phyloP scores from a whole-genome alignment of 2,329 filamentous ascomycete species.

The Sarocladium kiliense region DNA sequence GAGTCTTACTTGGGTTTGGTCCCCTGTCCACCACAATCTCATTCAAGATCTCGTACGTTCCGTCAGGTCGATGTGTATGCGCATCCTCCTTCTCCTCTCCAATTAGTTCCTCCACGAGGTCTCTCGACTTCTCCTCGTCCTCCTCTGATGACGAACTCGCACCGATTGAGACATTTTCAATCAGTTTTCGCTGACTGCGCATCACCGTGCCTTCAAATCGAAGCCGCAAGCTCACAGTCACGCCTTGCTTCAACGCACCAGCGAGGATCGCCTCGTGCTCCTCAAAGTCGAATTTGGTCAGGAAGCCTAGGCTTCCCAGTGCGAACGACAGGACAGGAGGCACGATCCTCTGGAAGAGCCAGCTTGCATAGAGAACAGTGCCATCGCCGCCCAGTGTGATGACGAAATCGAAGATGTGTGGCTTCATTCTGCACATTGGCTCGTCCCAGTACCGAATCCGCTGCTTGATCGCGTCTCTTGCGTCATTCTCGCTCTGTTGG shows the following conservation, averaged over 20 bases:
- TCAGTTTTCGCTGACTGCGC: constrained; percentile 60
- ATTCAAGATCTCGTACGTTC: constrained; percentile 86
- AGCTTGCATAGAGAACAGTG: constrained; percentile 94
- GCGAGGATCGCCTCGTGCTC: constrained; percentile 64
- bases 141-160: constrained; percentile 18
- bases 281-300: constrained; percentile 94
- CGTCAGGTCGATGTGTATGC: constrained; percentile 78
- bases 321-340: constrained; percentile 90
- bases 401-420: constrained; percentile 89
- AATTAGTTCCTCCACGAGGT: constrained; percentile 85
- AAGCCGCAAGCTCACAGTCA: constrained; percentile 81
- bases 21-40: constrained; percentile 95
- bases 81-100: constrained; percentile 80
- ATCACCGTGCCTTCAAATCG: constrained; percentile 93
- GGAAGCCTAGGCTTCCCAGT: constrained; percentile 84
- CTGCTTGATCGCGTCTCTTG: constrained; percentile 30
- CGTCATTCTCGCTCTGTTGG: constrained; percentile 27
- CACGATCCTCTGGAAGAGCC: constrained; percentile 93
- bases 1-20: constrained; percentile 73
- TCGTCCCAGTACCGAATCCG: constrained; percentile 81
- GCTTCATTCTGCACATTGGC: constrained; percentile 68
- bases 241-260: constrained; percentile 71
- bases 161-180: constrained; percentile 27
- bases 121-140: constrained; percentile 42
- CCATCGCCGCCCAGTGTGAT: constrained; percentile 91